Evolutionary conservation across 345 rosid genomes (phyloP).

Genomic region (Arabidopsis thaliana): DNA sequence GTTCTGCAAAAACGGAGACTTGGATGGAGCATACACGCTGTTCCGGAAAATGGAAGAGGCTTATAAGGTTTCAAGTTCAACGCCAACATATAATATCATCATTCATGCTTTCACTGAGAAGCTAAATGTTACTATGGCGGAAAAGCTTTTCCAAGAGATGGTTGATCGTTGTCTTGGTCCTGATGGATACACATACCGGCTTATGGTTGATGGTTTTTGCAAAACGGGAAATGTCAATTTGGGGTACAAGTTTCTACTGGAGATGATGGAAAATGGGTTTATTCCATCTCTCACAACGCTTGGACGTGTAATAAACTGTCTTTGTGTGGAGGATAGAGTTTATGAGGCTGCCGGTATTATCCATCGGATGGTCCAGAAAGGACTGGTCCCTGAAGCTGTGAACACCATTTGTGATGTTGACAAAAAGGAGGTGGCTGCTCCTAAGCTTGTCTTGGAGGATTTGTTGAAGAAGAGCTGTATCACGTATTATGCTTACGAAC

Average conservation of each 20-base stretch:
- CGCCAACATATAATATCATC: conserved; percentile 77
- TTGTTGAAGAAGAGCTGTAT: conserved; percentile 79
- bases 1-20: conserved; percentile 64
- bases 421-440: conserved; percentile 82
- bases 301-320: conserved; percentile 87
- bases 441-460: conserved; percentile 89
- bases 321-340: conserved; percentile 70
- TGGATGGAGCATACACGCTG: conserved; percentile 67
- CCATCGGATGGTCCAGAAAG: conserved; percentile 70
- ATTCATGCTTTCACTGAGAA: conserved; percentile 69
- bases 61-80: conserved; percentile 58
- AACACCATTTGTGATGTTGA: conserved; percentile 72
- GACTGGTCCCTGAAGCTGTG: conserved; percentile 78
- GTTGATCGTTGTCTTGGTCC: conserved; percentile 59
- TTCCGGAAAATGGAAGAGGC: conserved; percentile 63
- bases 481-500: conserved; percentile 83
- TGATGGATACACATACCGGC: conserved; percentile 73
- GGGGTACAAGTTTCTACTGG: conserved; percentile 60
- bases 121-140: conserved; percentile 64
- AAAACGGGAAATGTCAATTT: conserved; percentile 66
- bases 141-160: conserved; percentile 77
- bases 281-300: conserved; percentile 70
- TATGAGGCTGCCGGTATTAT: conserved; percentile 73
- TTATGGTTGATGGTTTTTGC: conserved; percentile 86
- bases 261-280: conserved; percentile 66